Percentiles rank a stretch among this genome's conserved stretches.
These are phyloP conservation scores for Saccharomycopsis olivae DNA, from an alignment of 805 yeast genomes.

Conservation along the genomic window DNA sequence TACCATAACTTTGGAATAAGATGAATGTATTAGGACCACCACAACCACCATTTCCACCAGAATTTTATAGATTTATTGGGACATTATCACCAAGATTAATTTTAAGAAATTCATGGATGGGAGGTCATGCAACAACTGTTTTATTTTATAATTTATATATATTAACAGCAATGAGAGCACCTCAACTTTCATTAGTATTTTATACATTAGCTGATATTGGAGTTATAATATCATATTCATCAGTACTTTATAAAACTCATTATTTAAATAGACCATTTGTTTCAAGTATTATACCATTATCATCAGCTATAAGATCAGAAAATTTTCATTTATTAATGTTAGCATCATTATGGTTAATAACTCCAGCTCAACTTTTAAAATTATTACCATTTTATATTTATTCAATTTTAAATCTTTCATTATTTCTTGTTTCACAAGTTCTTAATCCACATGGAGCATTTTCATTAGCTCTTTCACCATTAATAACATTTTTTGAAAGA, in stretches of 20 bases:
- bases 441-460: constrained; percentile 1
- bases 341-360: constrained; percentile 14
- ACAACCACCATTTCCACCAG: constrained; percentile 7
- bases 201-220: constrained; percentile 12
- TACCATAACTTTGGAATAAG: no score
- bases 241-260: constrained; percentile 6
- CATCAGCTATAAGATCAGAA: constrained; percentile 16
- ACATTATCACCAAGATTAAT: constrained; percentile 1
- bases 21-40: no score
- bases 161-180: constrained; percentile 8
- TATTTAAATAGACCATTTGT: constrained; percentile 5
- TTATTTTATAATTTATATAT: constrained; percentile 1
- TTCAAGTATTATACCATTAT: constrained; percentile 13
- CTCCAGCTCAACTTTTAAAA: constrained; percentile 15
- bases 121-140: constrained; percentile 4
- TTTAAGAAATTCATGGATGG: constrained; percentile 2
- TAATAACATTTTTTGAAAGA: constrained; percentile 48
- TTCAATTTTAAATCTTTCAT: constrained; percentile 14
- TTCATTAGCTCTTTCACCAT: constrained; percentile 41
- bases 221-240: constrained; percentile 11
- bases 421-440: constrained; percentile 3
- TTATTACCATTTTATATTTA: constrained; percentile 18
- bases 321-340: constrained; percentile 18
- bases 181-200: constrained; percentile 4
- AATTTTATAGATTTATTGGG: not conserved